Evolutionary conservation across 1,139 yeast genomes (phyloP).

Genomic region (Magnusiomyces fungicola): DNA sequence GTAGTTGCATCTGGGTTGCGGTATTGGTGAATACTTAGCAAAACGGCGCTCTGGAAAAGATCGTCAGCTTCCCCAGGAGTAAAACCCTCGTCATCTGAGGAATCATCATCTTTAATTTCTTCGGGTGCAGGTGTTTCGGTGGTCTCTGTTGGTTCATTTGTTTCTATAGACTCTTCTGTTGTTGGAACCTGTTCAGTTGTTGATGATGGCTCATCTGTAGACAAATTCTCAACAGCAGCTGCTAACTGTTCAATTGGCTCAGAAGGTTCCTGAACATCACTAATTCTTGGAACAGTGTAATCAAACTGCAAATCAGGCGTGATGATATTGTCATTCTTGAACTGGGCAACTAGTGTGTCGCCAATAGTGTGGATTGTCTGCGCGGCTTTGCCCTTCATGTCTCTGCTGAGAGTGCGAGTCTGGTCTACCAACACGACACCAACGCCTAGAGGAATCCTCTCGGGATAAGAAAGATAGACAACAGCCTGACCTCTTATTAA

Average conservation of each 20-base stretch:
- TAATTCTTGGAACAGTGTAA: slow-evolving; percentile 16
- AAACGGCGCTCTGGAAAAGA: slow-evolving; percentile 58
- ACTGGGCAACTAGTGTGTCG: slow-evolving; percentile 31
- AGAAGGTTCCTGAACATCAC: slow-evolving; percentile 12
- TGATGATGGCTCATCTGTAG: slow-evolving; percentile 8
- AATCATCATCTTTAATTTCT: slow-evolving; percentile 8
- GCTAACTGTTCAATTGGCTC: slow-evolving; percentile 12
- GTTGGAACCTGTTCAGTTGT: slow-evolving; percentile 15
- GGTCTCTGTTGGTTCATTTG: slow-evolving; percentile 3
- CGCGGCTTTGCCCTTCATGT: slow-evolving; percentile 35
- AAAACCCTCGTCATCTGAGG: slow-evolving; percentile 30
- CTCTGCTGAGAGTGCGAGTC: slow-evolving; percentile 21
- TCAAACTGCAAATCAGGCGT: slow-evolving; percentile 25
- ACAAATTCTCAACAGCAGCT: slow-evolving; percentile 17
- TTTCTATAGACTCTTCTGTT: slow-evolving; percentile 7
- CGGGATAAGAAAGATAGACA: slow-evolving; percentile 26
- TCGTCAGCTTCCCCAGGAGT: slow-evolving; percentile 68
- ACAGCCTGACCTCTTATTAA: slow-evolving; percentile 51
- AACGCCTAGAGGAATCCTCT: slow-evolving; percentile 57
- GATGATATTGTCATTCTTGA: slow-evolving; percentile 18
- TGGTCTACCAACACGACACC: slow-evolving; percentile 59
- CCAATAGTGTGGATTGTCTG: slow-evolving; percentile 33
- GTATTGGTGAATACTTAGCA: slow-evolving; percentile 60
- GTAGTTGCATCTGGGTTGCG: slow-evolving; percentile 42
- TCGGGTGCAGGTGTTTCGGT: slow-evolving; percentile 8